Conservation (phyloP, 1,284 basidiomycete genomes). For the Cryptococcus sp. region DNA sequence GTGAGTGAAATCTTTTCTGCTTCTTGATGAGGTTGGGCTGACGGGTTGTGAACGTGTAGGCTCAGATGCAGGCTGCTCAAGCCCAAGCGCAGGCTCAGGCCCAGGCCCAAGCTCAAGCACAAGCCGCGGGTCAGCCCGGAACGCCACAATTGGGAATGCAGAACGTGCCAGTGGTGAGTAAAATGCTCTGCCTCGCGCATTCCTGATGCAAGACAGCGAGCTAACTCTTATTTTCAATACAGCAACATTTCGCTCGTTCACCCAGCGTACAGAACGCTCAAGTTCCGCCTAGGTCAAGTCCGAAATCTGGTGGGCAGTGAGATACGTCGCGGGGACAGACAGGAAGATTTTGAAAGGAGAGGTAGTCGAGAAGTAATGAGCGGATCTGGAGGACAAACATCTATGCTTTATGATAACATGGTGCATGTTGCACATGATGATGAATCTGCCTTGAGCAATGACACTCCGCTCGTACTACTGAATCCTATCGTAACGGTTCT, state of each 20-base stretch:
- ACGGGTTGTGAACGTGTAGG: neutral
- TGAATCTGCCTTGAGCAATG: neutral
- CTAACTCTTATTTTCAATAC: neutral
- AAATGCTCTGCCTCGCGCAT: neutral
- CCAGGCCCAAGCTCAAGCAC: constrained; percentile 13
- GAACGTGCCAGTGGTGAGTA: constrained; percentile 26
- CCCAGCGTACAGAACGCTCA: constrained; percentile 29
- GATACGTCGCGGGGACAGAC: neutral
- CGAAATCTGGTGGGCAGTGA: constrained; percentile 10
- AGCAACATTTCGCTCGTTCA: constrained; percentile 24
- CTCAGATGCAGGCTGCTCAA: constrained; percentile 6
- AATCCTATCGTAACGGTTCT: too few relatives aligned
- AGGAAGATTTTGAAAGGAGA: neutral
- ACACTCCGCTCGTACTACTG: too few relatives aligned
- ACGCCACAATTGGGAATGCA: constrained; percentile 20
- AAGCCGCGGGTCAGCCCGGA: constrained; percentile 9
- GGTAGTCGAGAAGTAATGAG: too few relatives aligned
- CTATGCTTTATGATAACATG: too few relatives aligned
- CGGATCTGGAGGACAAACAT: too few relatives aligned
- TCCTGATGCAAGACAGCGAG: neutral
- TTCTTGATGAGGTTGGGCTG: neutral
- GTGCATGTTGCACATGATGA: neutral
- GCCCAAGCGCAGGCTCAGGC: constrained; percentile 4
- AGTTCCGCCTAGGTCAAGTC: constrained; percentile 21
- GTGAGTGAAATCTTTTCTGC: constrained; percentile 14